Base-by-base conservation (phyloP, 2,329 filamentous ascomycete genomes). In the Diaporthe citriasiana region DNA sequence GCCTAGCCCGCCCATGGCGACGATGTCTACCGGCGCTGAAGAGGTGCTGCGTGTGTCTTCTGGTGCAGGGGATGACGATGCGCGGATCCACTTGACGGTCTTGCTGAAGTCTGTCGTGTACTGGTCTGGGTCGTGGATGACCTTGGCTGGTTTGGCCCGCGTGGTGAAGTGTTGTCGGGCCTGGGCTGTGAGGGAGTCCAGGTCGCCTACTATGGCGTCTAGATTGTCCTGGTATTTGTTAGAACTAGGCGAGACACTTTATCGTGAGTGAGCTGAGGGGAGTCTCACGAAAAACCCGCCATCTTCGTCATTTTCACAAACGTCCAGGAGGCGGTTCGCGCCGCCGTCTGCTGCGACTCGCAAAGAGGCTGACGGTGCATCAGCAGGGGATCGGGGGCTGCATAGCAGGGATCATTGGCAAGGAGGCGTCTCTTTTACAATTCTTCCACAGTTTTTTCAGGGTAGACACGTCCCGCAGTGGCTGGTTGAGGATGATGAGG, bases 91-190 rank as follows among this genome's bases (percentile, higher is more conserved):
- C 77, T 83, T 87, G 77, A 93, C 89, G 78, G 91, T 94, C 85
- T 99, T 99, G 78, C 90, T 92, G 78, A 98, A 98, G 82, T 99
- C 97, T 38, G 97, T 98, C 27, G 92, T 93, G 78, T 97, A 90
- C 82, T 98, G 94, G 80, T 97, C 94, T n/a, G 87, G 82, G 76
- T 96, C 91, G 78, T 91, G 85, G 76, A 94, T 87, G 70, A 98
- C 87, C 17, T 87, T 80, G 2, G 94, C 89, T 13, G 76, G 38
- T 7, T 86, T 82, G 81, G 82, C 27, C 71, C 80, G 22, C 80
- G 82, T 70, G 88, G 86, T 86, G 83, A 95, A 97, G 83, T 93
- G 93, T n/a, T 87, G 79, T 70, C 87, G 87, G 15, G 93, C 89
- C 17, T 89, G 83, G 13, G 90, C 85, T 3, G 85, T 85, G 25